A percentile compares a stretch with the other conserved stretches of the same genome.
Evolutionary conservation across 768 basidiomycete species (phyloP).

Genomic region (Leucocoprinus leucothites): DNA sequence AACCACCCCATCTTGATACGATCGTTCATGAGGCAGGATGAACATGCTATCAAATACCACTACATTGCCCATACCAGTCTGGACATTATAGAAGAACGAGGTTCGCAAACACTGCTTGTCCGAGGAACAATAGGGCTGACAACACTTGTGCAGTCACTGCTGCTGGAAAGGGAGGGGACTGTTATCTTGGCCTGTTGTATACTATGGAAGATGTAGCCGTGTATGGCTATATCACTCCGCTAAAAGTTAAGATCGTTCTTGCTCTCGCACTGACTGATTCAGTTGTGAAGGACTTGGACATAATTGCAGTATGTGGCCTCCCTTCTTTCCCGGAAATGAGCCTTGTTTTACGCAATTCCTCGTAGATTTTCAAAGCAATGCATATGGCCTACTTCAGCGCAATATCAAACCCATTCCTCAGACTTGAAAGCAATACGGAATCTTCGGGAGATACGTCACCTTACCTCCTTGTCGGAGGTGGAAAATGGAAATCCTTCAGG

Average conservation of each 20-base stretch:
- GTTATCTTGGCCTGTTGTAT: slow-evolving; percentile 83
- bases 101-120: slow-evolving; percentile 39
- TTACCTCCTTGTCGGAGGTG: slow-evolving; percentile 55
- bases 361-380: slow-evolving; percentile 86
- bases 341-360: too few species aligned
- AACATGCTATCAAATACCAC: slow-evolving; percentile 72
- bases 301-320: slow-evolving; percentile 57
- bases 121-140: background rate
- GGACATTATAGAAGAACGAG: slow-evolving; percentile 90
- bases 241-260: slow-evolving; percentile 84
- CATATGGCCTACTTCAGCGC: slow-evolving; percentile 86
- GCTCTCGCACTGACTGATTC: slow-evolving; percentile 78
- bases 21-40: slow-evolving; percentile 58
- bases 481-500: slow-evolving; percentile 70
- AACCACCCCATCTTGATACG: slow-evolving; percentile 81
- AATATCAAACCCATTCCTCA: slow-evolving; percentile 84
- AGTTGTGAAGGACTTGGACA: slow-evolving; percentile 76
- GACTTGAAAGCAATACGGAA: slow-evolving; percentile 50
- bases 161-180: slow-evolving; percentile 64
- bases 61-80: slow-evolving; percentile 89
- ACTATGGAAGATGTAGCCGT: slow-evolving; percentile 92
- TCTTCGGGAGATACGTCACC: slow-evolving; percentile 47
- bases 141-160: slow-evolving; percentile 31
- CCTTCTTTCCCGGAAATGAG: too few species aligned
- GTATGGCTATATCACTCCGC: slow-evolving; percentile 87